Percentiles rank a stretch among this genome's conserved stretches.
Evolutionary conservation across 2,329 filamentous ascomycete genomes (phyloP).

Genomic region (Fusarium sacchari): DNA sequence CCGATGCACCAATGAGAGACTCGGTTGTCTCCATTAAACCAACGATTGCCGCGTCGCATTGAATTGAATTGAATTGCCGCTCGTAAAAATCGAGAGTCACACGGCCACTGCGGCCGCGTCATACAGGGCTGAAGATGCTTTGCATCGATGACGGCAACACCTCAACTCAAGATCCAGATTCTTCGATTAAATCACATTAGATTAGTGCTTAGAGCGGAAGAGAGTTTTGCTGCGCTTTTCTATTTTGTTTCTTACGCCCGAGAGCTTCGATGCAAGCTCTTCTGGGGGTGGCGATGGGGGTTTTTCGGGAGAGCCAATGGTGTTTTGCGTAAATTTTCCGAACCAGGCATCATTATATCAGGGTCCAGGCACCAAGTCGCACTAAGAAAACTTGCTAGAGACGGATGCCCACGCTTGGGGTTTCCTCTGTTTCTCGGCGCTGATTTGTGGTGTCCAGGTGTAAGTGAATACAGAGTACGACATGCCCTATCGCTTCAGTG

Average conservation of each 20-base stretch:
- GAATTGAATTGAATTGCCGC: background rate
- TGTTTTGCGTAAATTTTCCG: background rate
- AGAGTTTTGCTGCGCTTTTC: background rate
- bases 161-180: background rate
- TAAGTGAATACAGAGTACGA: too few species aligned
- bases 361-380: background rate
- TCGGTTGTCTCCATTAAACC: background rate
- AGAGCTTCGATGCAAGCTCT: background rate
- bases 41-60: background rate
- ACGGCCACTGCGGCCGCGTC: slow-evolving; percentile 1
- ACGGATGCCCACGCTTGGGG: background rate
- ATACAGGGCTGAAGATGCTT: slow-evolving; percentile 9
- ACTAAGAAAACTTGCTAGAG: background rate
- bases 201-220: background rate
- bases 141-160: background rate
- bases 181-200: too few species aligned
- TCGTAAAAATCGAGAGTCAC: background rate
- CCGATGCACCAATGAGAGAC: background rate
- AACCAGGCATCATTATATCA: background rate
- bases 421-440: background rate
- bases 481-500: background rate
- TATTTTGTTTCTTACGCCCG: background rate
- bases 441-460: background rate
- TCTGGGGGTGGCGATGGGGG: background rate
- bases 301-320: background rate